Base-by-base conservation (phyloP, 805 yeast genomes). In the Maudiozyma turicensis region DNA sequence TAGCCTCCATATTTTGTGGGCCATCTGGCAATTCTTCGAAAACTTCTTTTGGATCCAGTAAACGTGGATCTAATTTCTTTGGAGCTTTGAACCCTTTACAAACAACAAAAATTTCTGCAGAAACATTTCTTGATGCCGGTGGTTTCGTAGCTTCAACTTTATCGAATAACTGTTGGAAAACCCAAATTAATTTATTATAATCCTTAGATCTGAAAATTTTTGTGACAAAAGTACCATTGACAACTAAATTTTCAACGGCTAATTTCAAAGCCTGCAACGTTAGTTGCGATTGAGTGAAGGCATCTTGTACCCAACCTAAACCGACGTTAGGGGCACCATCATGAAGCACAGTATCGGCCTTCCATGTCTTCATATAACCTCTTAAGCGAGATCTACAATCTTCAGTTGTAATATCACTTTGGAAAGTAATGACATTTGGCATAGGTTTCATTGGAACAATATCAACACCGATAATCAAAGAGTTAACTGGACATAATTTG, bases 251-350 rank as follows among this genome's bases (percentile, higher is more conserved):
- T 69, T 93, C 99, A 11, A 84, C 96, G 0, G 99, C 99, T 52
- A 93, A 74, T 66, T 84, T 88, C 61, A 93, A 74, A 33, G 98
- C 95, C 72, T 90, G 96, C 57, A 93, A 73, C 32, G 96, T 95
- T 58, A 93, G 80, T 64, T 91, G 98, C 30, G 96, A 88, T 72
- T 93, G 99, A 1, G 98, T 88, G 71, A 87, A 93, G 1, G 99
- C 99, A 80, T 93, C 99, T 69, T 93, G 99, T 20, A 86, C 93
- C 99, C 99, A 93, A n/a, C 96, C 95, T 63, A 93, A 76, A 83
- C 99, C 99, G 59, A 93, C 98, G 63, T 93, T 93, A 32, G 99
- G 99, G 31, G 99, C 99, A 82, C 99, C 99, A 76, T 93, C 99
- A 70, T 93, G 99, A 63, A 93, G 72, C 15, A 93, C 98, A 0